Base-by-base conservation (phyloP, 2,329 filamentous ascomycete species). In the Fusarium dlaminii region DNA sequence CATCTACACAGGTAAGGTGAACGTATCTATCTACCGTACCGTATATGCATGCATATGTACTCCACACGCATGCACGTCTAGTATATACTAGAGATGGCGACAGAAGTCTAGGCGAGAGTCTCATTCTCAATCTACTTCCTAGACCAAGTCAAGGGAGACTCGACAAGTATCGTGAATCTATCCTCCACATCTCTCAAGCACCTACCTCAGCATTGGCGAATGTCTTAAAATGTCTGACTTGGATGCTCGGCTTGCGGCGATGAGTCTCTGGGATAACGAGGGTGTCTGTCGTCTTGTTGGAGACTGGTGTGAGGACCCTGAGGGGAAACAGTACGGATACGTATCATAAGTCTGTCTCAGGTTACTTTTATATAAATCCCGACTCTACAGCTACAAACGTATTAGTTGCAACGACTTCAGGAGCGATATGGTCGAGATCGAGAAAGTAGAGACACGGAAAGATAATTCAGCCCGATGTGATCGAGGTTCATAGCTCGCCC, bases 211-310 rank as follows among this genome's bases (percentile, higher is more conserved):
- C 48, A 39, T 55, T 56, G 32, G 55, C 58, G 32, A 29, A 70
- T 74, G 71, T 71, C 70, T 73, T 54, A 17, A 39, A 36, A 27
- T 37, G 39, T 58, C 60, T 68, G 59, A 73, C 74, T 61, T 68
- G 55, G 57, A 60, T 62, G 54, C 49, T 68, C 60, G 71, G 68
- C 56, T 66, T 73, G 59, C 68, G 54, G 56, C 22, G 32, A 58
- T 42, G 43, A 61, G 59, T 54, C 32, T 46, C 49, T 56, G 52
- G 61, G 71, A 60, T 67, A 63, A 51, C 59, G 64, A 56, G 52
- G 54, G 68, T 54, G 60, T 51, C 60, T 54, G 57, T 51, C 54
- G 52, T 66, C 43, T 48, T 66, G 42, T 73, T 49, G 64, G 56
- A 51, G 64, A 57, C 45, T 30, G 55, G 40, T 20, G 57, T 68